Evolutionary conservation across 2,329 filamentous ascomycete species (phyloP).

Genomic region (Cladosporium sp.): DNA sequence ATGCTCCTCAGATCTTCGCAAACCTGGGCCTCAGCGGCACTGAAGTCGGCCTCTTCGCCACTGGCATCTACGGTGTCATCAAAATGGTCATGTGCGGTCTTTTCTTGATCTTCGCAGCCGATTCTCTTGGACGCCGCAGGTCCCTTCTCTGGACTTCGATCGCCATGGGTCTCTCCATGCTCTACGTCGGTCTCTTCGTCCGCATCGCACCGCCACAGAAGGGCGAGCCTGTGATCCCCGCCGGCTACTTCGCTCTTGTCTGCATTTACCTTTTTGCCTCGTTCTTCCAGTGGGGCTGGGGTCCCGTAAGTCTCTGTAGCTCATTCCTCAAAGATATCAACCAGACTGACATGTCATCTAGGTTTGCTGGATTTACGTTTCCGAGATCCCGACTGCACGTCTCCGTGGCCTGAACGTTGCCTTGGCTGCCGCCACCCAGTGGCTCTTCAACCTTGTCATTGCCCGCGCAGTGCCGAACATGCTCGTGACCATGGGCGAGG

Average conservation of each 20-base stretch:
- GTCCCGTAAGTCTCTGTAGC: conserved; percentile 37
- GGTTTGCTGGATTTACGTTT: conserved; percentile 67
- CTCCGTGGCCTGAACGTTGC: conserved; percentile 64
- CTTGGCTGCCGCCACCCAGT: conserved; percentile 61
- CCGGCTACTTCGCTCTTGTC: conserved; percentile 65
- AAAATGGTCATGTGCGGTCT: conserved; percentile 60
- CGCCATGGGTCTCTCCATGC: conserved; percentile 56
- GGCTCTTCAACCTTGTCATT: conserved; percentile 67
- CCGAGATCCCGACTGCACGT: conserved; percentile 64
- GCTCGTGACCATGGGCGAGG: conserved; percentile 51
- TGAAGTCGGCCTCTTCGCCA: conserved; percentile 61
- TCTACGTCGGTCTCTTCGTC: conserved; percentile 68
- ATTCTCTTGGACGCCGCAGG: conserved; percentile 64
- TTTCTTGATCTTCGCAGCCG: conserved; percentile 70
- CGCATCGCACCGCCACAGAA: conserved; percentile 54
- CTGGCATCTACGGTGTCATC: conserved; percentile 67
- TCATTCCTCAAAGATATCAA: neutral
- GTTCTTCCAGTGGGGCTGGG: conserved; percentile 63
- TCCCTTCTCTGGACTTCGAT: conserved; percentile 41
- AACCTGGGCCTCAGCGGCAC: conserved; percentile 58
- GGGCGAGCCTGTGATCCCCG: conserved; percentile 53
- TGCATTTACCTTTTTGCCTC: conserved; percentile 69
- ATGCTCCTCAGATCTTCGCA: conserved; percentile 59
- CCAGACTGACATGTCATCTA: neutral
- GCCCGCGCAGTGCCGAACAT: conserved; percentile 64